Percentiles rank a stretch among this genome's conserved stretches.
phyloP scores from a whole-genome alignment of 2,329 filamentous ascomycete genomes.

The Talaromyces marneffei region DNA sequence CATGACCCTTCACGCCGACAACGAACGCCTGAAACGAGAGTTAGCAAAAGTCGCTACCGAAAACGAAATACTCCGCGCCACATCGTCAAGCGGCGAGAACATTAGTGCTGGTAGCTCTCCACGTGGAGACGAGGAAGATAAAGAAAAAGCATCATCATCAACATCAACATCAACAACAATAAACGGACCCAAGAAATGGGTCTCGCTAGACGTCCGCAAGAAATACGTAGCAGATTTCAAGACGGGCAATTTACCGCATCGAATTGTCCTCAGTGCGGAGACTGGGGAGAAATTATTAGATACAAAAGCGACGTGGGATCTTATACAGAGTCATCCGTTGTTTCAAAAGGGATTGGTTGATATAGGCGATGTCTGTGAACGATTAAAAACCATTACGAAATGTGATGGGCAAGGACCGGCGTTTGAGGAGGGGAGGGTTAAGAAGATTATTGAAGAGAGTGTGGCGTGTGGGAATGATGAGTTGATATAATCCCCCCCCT shows the following conservation, averaged over 20 bases:
- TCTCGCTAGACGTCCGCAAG: constrained; percentile 65
- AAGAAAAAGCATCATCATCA: constrained; percentile 11
- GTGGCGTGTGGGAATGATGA: constrained; percentile 73
- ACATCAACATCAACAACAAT: constrained; percentile 41
- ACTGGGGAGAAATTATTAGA: constrained; percentile 65
- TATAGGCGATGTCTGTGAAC: constrained; percentile 72
- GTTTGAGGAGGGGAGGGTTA: constrained; percentile 71
- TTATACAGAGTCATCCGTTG: constrained; percentile 73
- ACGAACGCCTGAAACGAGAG: constrained; percentile 77
- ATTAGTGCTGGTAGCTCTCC: neutral
- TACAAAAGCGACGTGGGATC: constrained; percentile 79
- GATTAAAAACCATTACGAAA: constrained; percentile 65
- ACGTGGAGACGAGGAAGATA: neutral
- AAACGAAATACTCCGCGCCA: constrained; percentile 86
- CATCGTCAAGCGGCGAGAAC: constrained; percentile 27
- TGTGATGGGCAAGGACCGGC: constrained; percentile 87
- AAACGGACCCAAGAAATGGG: constrained; percentile 65
- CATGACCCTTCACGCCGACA: constrained; percentile 68
- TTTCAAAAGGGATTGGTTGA: constrained; percentile 75
- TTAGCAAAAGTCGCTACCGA: constrained; percentile 80
- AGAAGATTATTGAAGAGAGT: constrained; percentile 70
- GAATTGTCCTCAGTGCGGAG: constrained; percentile 59
- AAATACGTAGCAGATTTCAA: constrained; percentile 50
- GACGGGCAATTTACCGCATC: constrained; percentile 51
- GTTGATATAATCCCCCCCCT: constrained; percentile 49